Evolutionary conservation across 2,329 filamentous ascomycete genomes (phyloP).

Genomic region (Botrytis fabae): DNA sequence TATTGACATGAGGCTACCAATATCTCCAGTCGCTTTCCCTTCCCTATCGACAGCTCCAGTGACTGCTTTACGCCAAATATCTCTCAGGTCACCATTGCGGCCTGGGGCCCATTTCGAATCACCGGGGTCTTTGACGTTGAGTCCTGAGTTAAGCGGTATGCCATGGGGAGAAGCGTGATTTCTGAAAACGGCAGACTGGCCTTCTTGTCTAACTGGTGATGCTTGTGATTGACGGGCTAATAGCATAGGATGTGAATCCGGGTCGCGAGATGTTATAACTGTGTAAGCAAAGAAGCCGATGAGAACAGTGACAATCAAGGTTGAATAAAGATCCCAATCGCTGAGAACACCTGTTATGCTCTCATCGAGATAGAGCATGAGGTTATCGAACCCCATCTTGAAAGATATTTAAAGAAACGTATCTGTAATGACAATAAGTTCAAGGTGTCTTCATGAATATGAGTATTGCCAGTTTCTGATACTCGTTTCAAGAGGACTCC

Average conservation of each 20-base stretch:
- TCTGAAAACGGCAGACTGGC: constrained; percentile 83
- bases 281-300: constrained; percentile 69
- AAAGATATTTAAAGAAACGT: background rate
- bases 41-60: constrained; percentile 64
- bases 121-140: constrained; percentile 79
- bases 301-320: constrained; percentile 66
- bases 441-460: constrained; percentile 10
- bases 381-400: constrained; percentile 46
- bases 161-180: constrained; percentile 84
- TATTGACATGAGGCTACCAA: constrained; percentile 74
- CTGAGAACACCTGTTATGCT: constrained; percentile 67
- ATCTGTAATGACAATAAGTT: background rate
- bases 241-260: constrained; percentile 89
- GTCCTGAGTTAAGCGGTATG: constrained; percentile 72
- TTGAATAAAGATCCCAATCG: constrained; percentile 83
- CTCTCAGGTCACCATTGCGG: constrained; percentile 83
- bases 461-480: background rate
- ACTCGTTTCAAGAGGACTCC: constrained; percentile 1
- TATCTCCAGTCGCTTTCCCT: constrained; percentile 58
- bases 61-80: constrained; percentile 79
- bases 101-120: constrained; percentile 81
- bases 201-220: constrained; percentile 76
- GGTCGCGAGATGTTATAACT: constrained; percentile 70
- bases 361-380: constrained; percentile 70
- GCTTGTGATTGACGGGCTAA: constrained; percentile 80